A percentile compares a stretch with the other conserved stretches of the same genome.
These are phyloP conservation scores for Boletellus ananas DNA, from an alignment of 768 basidiomycete species.

Conservation along the genomic window DNA sequence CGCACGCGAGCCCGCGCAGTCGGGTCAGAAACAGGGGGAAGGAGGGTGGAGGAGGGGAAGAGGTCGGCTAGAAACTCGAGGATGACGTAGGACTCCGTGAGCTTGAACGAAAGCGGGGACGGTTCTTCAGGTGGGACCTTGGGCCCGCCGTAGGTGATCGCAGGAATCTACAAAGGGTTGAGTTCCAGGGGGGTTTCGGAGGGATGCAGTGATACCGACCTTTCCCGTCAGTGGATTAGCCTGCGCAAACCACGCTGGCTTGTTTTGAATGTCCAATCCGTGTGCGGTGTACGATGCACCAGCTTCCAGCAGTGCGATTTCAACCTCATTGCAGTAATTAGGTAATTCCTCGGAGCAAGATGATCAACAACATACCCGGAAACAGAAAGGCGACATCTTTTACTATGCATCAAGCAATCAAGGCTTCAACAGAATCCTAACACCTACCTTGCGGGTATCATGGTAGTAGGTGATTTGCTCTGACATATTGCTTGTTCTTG, in stretches of 20 bases:
- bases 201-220: constrained; percentile 30
- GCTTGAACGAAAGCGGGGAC: constrained; percentile 52
- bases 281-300: constrained; percentile 44
- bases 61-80: constrained; percentile 66
- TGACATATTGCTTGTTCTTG: constrained; percentile 2
- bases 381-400: constrained; percentile 54
- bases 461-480: constrained; percentile 39
- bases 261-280: constrained; percentile 57
- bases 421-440: not conserved
- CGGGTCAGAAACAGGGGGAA: constrained; percentile 45
- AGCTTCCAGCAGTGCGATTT: constrained; percentile 57
- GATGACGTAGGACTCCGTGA: constrained; percentile 62
- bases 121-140: constrained; percentile 48
- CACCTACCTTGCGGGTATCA: constrained; percentile 36
- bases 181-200: not conserved
- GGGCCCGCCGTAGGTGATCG: constrained; percentile 58
- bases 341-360: not conserved
- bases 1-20: constrained; percentile 53
- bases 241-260: constrained; percentile 63
- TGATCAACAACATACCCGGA: constrained; percentile 37
- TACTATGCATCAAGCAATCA: not conserved
- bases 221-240: constrained; percentile 59
- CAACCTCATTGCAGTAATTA: constrained; percentile 36
- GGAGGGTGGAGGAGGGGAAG: constrained; percentile 41
- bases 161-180: constrained; percentile 43